Evolutionary conservation across 2,329 filamentous ascomycete genomes (phyloP).

Genomic region (Penicillium rolfsii): DNA sequence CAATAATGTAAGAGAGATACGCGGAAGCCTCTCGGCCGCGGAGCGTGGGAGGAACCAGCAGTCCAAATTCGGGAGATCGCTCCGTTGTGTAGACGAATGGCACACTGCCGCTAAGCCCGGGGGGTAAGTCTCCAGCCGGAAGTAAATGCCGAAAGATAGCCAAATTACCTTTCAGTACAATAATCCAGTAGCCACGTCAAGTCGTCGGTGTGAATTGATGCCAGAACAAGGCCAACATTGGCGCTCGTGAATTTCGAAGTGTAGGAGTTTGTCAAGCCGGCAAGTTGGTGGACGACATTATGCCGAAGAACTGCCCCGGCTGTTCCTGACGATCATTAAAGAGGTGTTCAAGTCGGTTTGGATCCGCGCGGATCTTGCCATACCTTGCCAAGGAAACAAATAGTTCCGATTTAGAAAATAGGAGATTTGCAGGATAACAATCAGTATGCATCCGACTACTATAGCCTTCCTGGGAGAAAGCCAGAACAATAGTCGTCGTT

Average conservation of each 20-base stretch:
- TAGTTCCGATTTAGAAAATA: slow-evolving; percentile 3
- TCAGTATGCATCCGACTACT: background rate
- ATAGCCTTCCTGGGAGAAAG: slow-evolving; percentile 2
- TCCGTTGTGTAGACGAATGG: slow-evolving; percentile 30
- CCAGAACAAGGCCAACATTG: slow-evolving; percentile 15
- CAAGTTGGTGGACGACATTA: slow-evolving; percentile 4
- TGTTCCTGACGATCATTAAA: slow-evolving; percentile 3
- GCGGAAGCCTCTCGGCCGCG: slow-evolving; percentile 64
- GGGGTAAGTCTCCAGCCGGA: background rate
- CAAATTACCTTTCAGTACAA: slow-evolving; percentile 13
- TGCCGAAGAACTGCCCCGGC: slow-evolving; percentile 3
- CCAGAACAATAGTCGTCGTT: background rate
- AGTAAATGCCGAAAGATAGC: background rate
- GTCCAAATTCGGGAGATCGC: slow-evolving; percentile 16
- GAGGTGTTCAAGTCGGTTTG: background rate
- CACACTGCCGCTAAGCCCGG: slow-evolving; percentile 11
- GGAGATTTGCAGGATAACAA: background rate
- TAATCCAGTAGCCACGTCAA: slow-evolving; percentile 18
- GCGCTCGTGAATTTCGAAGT: slow-evolving; percentile 3
- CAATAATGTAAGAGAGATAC: slow-evolving; percentile 64
- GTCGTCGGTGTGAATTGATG: slow-evolving; percentile 14
- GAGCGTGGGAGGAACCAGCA: slow-evolving; percentile 14
- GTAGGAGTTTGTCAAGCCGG: slow-evolving; percentile 6
- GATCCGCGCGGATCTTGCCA: no score
- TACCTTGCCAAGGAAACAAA: background rate